Conservation (phyloP, 2,329 filamentous ascomycete species). For the Drechslerella coelobrocha region DNA sequence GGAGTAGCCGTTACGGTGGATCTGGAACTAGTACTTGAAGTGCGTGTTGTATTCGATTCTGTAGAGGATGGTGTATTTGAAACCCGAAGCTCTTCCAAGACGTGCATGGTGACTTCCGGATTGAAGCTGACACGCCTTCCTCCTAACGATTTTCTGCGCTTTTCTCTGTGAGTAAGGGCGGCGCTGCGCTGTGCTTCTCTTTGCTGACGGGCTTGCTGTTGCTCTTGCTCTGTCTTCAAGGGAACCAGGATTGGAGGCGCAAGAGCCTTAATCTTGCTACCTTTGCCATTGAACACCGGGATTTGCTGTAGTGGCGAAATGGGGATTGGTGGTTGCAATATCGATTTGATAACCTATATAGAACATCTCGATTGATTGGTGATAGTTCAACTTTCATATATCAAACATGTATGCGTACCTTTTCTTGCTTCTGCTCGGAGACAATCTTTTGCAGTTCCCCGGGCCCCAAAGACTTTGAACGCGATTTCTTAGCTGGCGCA, state of each 20-base stretch:
- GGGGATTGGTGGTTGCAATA: slow-evolving; percentile 79
- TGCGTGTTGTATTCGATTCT: slow-evolving; percentile 76
- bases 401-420: slow-evolving; percentile 3
- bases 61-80: slow-evolving; percentile 79
- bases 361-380: not conserved
- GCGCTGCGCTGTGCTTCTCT: slow-evolving; percentile 71
- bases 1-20: slow-evolving; percentile 54
- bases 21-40: slow-evolving; percentile 57
- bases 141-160: slow-evolving; percentile 87
- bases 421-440: slow-evolving; percentile 53
- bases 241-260: slow-evolving; percentile 65
- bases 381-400: slow-evolving; percentile 2
- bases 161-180: slow-evolving; percentile 76
- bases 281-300: slow-evolving; percentile 62
- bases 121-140: slow-evolving; percentile 96
- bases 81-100: slow-evolving; percentile 93
- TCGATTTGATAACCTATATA: slow-evolving; percentile 66
- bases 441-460: slow-evolving; percentile 76
- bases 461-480: slow-evolving; percentile 95
- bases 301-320: slow-evolving; percentile 70
- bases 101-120: slow-evolving; percentile 94
- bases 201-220: slow-evolving; percentile 72
- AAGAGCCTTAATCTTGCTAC: slow-evolving; percentile 52
- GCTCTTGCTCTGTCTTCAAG: slow-evolving; percentile 72
- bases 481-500: slow-evolving; percentile 69